Percentiles rank a stretch among this genome's conserved stretches.
Conservation (phyloP, 2,329 filamentous ascomycete genomes). For the Ophiostoma australiae region DNA sequence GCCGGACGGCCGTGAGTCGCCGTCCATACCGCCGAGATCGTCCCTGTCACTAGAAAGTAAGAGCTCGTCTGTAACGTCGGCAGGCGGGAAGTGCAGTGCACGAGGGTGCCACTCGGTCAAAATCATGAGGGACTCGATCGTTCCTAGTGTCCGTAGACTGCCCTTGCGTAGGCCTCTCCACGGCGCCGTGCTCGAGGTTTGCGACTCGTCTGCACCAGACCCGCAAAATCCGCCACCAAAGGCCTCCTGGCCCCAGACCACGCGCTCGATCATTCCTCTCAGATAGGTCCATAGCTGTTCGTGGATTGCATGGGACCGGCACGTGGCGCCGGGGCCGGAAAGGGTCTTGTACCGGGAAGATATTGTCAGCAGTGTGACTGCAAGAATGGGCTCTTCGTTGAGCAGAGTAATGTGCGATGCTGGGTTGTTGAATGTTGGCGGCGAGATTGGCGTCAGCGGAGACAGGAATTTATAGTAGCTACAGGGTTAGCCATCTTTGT, state of each 20-base stretch:
- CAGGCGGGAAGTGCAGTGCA: slow-evolving; percentile 86
- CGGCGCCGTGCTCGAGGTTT: slow-evolving; percentile 63
- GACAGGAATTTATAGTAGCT: slow-evolving; percentile 89
- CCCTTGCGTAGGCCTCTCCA: slow-evolving; percentile 68
- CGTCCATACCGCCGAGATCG: slow-evolving; percentile 40
- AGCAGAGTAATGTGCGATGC: slow-evolving; percentile 73
- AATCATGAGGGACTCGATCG: slow-evolving; percentile 89
- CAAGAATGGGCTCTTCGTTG: slow-evolving; percentile 86
- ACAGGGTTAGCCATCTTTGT: neutral
- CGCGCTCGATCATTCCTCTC: slow-evolving; percentile 88
- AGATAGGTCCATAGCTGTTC: slow-evolving; percentile 94
- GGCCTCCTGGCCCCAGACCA: slow-evolving; percentile 93
- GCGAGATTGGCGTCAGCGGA: slow-evolving; percentile 87
- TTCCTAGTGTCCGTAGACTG: slow-evolving; percentile 82
- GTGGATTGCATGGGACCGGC: slow-evolving; percentile 84
- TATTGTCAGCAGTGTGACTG: slow-evolving; percentile 86
- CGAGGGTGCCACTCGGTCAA: slow-evolving; percentile 96
- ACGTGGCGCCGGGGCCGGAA: slow-evolving; percentile 71
- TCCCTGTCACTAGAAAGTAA: slow-evolving; percentile 55
- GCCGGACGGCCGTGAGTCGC: slow-evolving; percentile 52
- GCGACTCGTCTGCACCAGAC: slow-evolving; percentile 57
- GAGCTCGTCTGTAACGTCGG: slow-evolving; percentile 66
- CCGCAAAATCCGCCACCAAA: slow-evolving; percentile 85
- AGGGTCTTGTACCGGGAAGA: slow-evolving; percentile 81
- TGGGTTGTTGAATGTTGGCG: slow-evolving; percentile 83